Evolutionary conservation across 208 protist genomes (phyloP), one percentile per base, ranked within the genome.

Genomic region (Leishmania arabica): DNA sequence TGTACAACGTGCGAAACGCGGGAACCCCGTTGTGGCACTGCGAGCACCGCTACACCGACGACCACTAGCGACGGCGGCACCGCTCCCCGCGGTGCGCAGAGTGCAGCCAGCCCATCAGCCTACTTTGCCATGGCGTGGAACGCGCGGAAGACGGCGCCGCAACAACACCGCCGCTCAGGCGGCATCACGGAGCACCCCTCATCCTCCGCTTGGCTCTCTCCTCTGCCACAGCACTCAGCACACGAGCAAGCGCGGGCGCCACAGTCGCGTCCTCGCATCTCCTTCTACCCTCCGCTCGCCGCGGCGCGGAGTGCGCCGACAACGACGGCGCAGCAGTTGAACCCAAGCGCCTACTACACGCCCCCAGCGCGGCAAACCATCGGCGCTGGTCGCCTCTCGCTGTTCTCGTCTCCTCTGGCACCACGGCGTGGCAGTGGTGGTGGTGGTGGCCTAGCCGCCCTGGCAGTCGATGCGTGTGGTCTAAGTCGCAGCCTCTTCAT

Each of bases 401-500:
- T 75, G 13, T 27, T 34, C 47, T 9, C 73, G 47, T 54, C 27
- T 56, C 34, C 79, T 19, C 53, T 56, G 7, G 58, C 72, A 31
- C n/a, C 21, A 15, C 51, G 19, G 42, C 40, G 40, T 51, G 68
- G 68, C 68, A 51, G 42, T n/a, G 68, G 40, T 51, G 42, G 68
- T 8, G 62, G 62, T 68, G 62, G 62, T 68, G 62, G 31, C 58
- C 58, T 7, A 64, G 7, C 40, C 65, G 13, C 65, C 34, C 9
- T 15, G 37, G 34, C 45, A 49, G 45, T 17, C 45, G 34, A 77
- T n/a, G 51, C 60, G 27, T 37, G 75, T 49, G 27, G 54, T 60
- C 37, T 54, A 2, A 53, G 24, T 31, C 51, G 70, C 1, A 60
- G 51, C 27, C 75, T 89, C 27, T 89, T 75, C 78, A 90, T 91